Percentiles rank a stretch among this genome's conserved stretches.
Evolutionary conservation across 345 rosid genomes (phyloP).

Genomic region (Nephelium lappaceum): DNA sequence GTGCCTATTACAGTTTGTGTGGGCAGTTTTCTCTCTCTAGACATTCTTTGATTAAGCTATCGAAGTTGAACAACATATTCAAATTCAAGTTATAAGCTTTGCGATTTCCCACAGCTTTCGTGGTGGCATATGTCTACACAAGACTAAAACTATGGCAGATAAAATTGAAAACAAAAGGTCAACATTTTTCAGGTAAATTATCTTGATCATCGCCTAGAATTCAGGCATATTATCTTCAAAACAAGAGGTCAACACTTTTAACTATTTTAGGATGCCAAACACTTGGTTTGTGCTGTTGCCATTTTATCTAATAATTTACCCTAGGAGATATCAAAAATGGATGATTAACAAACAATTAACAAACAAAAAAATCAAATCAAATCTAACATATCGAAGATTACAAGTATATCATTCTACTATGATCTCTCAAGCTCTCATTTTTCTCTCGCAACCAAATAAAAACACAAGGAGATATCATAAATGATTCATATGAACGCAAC

Average conservation of each 20-base stretch:
- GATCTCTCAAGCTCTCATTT: neutral
- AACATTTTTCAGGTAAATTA: neutral
- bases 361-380: too few species aligned
- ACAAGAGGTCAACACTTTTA: too few species aligned
- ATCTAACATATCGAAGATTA: neutral
- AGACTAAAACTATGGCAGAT: neutral
- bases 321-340: neutral
- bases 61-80: neutral
- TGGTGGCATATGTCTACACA: neutral
- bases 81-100: neutral
- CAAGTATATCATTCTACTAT: too few species aligned
- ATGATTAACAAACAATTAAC: neutral
- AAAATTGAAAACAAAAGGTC: neutral
- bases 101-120: neutral
- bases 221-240: neutral
- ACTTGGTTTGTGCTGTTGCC: too few species aligned
- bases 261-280: too few species aligned
- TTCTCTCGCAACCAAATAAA: slow-evolving; percentile 1
- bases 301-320: neutral
- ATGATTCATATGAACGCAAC: neutral
- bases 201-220: neutral
- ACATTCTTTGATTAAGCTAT: neutral
- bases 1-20: too few species aligned
- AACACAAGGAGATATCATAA: neutral
- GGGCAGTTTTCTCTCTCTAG: too few species aligned